Percentiles rank a stretch among this genome's conserved stretches.
Evolutionary conservation across 2,329 filamentous ascomycete genomes (phyloP).

Genomic region (Aspergillus niger): DNA sequence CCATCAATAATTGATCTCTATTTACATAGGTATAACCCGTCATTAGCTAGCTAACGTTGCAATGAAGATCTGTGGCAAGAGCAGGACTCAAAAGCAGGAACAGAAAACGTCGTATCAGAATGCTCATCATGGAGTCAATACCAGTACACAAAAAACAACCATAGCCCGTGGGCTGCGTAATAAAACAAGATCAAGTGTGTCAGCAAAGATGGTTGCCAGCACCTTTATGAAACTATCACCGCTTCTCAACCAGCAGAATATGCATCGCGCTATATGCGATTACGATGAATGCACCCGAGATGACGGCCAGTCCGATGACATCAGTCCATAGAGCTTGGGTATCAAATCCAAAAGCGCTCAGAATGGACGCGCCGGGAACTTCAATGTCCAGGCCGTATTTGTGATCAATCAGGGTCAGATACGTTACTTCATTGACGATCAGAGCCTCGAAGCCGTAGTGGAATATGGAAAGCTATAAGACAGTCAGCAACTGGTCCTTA

Average conservation of each 20-base stretch:
- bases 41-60: neutral
- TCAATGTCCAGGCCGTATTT: constrained; percentile 97
- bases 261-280: constrained; percentile 94
- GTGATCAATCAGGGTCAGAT: constrained; percentile 84
- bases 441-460: constrained; percentile 96
- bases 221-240: constrained; percentile 50
- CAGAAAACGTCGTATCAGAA: neutral
- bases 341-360: constrained; percentile 93
- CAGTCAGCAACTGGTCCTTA: constrained; percentile 16
- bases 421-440: constrained; percentile 94
- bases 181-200: constrained; percentile 7
- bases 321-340: constrained; percentile 84
- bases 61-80: neutral
- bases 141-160: neutral
- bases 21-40: constrained; percentile 11
- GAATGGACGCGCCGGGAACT: constrained; percentile 88
- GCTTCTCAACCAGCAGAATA: constrained; percentile 84
- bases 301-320: constrained; percentile 76
- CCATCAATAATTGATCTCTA: constrained; percentile 1
- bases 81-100: neutral
- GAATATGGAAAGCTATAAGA: constrained; percentile 79
- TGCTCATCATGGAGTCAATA: neutral
- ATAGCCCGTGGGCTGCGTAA: neutral
- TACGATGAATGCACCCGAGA: constrained; percentile 79
- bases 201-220: neutral